phyloP scores from a whole-genome alignment of 2,329 filamentous ascomycete species.

The Neofusicoccum ribis region DNA sequence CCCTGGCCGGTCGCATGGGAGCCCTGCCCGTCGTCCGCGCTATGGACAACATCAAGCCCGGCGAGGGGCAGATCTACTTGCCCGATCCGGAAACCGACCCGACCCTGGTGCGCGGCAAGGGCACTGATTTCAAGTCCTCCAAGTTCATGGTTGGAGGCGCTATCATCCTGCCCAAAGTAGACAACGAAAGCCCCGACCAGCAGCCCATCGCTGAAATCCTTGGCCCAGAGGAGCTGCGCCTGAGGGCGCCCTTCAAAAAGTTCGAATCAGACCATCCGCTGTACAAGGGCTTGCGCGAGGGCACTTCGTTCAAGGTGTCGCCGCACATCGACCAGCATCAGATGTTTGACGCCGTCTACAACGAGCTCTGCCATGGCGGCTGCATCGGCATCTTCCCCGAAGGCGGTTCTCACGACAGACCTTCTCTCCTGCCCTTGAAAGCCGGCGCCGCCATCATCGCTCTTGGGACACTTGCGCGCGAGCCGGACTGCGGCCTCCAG shows the following conservation, averaged over 20 bases:
- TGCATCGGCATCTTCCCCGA: conserved; percentile 23
- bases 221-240: conserved; percentile 8
- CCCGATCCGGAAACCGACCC: conserved; percentile 17
- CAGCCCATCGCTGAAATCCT: conserved; percentile 19
- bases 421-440: conserved; percentile 19
- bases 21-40: conserved; percentile 18
- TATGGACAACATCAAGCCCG: conserved; percentile 21
- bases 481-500: conserved; percentile 3
- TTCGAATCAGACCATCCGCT: conserved; percentile 9
- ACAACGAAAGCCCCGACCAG: conserved; percentile 9
- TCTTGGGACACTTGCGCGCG: conserved; percentile 12
- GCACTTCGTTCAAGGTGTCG: conserved; percentile 18
- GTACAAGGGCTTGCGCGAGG: conserved; percentile 6
- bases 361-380: conserved; percentile 10
- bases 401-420: conserved; percentile 21
- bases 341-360: conserved; percentile 21
- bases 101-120: conserved; percentile 12
- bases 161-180: conserved; percentile 13
- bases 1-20: conserved; percentile 12
- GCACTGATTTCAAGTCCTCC: conserved; percentile 10
- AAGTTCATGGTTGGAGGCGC: conserved; percentile 13
- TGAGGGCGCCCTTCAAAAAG: conserved; percentile 4
- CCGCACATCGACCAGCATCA: conserved; percentile 21
- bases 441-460: conserved; percentile 20
- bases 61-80: conserved; percentile 18